phyloP scores from a whole-genome alignment of 2,329 filamentous ascomycete species.

The Fonsecaea multimorphosa region DNA sequence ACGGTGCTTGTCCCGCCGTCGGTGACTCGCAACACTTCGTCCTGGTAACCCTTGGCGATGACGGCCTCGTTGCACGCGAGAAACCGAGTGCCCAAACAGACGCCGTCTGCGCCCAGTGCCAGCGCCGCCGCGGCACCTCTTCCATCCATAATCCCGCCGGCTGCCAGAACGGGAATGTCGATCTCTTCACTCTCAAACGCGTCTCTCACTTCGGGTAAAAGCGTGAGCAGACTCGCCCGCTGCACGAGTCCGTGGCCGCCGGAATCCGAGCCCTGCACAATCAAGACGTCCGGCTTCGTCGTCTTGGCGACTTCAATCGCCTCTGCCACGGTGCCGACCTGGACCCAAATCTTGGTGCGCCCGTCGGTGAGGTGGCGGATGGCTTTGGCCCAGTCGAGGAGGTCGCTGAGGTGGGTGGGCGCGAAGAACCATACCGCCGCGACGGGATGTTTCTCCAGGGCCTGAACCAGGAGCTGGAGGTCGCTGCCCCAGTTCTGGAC shows the following conservation, averaged over 20 bases:
- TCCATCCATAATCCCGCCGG: slow-evolving; percentile 61
- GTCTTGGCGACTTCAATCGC: slow-evolving; percentile 51
- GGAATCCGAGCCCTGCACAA: slow-evolving; percentile 61
- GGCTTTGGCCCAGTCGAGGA: slow-evolving; percentile 52
- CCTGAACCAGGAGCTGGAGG: slow-evolving; percentile 41
- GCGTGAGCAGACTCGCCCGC: slow-evolving; percentile 54
- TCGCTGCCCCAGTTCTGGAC: slow-evolving; percentile 49
- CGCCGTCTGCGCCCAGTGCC: slow-evolving; percentile 59
- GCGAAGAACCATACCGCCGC: slow-evolving; percentile 52
- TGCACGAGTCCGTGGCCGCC: slow-evolving; percentile 60
- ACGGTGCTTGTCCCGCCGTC: slow-evolving; percentile 61
- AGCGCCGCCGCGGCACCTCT: slow-evolving; percentile 59
- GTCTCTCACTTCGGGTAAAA: slow-evolving; percentile 60
- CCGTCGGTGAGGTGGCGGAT: slow-evolving; percentile 50
- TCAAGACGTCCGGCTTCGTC: slow-evolving; percentile 56
- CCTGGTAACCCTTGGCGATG: slow-evolving; percentile 57
- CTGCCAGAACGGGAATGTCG: slow-evolving; percentile 56
- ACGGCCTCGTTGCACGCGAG: slow-evolving; percentile 60
- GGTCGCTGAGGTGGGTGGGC: slow-evolving; percentile 44
- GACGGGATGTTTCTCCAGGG: slow-evolving; percentile 44
- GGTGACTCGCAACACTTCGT: slow-evolving; percentile 55
- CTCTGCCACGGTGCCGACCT: slow-evolving; percentile 58
- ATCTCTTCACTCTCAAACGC: slow-evolving; percentile 41
- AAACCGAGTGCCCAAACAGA: slow-evolving; percentile 69
- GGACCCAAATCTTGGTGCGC: slow-evolving; percentile 59